Conservation (phyloP, 148 eudicot species). For the Chenopodium berlandieri region DNA sequence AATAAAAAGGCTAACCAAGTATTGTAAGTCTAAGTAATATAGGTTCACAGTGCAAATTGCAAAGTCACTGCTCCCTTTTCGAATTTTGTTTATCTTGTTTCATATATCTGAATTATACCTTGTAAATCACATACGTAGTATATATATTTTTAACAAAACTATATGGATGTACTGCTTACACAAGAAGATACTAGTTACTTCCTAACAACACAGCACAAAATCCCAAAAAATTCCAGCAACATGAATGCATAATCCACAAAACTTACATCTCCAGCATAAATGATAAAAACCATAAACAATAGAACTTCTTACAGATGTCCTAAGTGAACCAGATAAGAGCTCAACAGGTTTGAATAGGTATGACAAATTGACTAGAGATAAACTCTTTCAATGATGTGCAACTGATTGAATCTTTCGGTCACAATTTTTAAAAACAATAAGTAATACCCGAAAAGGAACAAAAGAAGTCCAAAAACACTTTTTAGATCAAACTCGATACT, state of each 20-base stretch:
- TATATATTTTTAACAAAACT: background rate
- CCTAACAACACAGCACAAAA: background rate
- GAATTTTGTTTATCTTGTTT: background rate
- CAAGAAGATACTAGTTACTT: background rate
- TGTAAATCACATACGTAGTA: too few species aligned
- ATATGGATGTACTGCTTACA: background rate
- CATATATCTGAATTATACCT: too few species aligned
- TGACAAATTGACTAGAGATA: background rate
- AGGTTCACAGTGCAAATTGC: background rate
- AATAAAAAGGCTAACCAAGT: background rate
- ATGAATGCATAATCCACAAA: background rate
- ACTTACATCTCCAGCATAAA: too few species aligned
- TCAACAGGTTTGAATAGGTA: background rate
- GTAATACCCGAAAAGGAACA: background rate
- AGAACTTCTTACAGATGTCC: too few species aligned
- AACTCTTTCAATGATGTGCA: background rate
- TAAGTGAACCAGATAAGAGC: background rate
- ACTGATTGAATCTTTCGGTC: background rate
- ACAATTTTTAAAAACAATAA: background rate
- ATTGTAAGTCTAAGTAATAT: background rate
- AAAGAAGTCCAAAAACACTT: background rate
- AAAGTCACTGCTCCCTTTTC: background rate
- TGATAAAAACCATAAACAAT: too few species aligned
- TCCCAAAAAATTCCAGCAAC: background rate
- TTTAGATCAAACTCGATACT: background rate